These are phyloP conservation scores for Sextonia rubra DNA, from an alignment of 164 flowering plant species.

Conservation along the genomic window DNA sequence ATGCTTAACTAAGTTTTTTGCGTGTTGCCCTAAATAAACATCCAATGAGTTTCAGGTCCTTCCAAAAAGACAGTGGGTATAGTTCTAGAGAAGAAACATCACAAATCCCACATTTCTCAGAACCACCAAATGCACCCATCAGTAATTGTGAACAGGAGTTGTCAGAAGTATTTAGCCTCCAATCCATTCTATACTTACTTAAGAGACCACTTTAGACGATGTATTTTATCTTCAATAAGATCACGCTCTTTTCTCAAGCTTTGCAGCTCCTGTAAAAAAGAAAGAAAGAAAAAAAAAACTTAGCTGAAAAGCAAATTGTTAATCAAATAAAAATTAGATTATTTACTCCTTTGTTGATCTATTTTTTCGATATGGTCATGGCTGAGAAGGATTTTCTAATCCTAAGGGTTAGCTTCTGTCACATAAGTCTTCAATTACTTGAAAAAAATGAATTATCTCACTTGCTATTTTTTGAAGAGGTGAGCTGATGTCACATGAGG, in stretches of 20 bases:
- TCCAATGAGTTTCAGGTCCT: too few relatives aligned
- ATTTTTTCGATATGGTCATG: background rate
- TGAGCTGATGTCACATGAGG: background rate
- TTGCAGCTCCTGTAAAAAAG: conserved; percentile 46
- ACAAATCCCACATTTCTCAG: background rate
- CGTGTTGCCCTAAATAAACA: too few relatives aligned
- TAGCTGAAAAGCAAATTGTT: background rate
- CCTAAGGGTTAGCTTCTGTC: background rate
- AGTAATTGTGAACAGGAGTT: background rate
- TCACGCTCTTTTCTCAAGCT: conserved; percentile 65
- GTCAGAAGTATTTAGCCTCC: background rate
- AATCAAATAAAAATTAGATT: background rate
- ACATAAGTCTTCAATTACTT: too few relatives aligned
- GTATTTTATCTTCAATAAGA: conserved; percentile 76
- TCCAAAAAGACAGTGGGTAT: too few relatives aligned
- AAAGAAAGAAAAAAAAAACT: background rate
- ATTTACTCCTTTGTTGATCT: background rate
- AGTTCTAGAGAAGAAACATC: too few relatives aligned
- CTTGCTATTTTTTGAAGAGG: too few relatives aligned
- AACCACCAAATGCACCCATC: background rate
- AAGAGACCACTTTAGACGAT: conserved; percentile 83
- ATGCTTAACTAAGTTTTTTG: too few relatives aligned
- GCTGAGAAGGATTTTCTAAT: background rate
- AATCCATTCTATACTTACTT: conserved; percentile 35
- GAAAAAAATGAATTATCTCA: too few relatives aligned